These are phyloP conservation scores for Silene coronaria DNA, from an alignment of 179 eudicot genomes.

Conservation along the genomic window DNA sequence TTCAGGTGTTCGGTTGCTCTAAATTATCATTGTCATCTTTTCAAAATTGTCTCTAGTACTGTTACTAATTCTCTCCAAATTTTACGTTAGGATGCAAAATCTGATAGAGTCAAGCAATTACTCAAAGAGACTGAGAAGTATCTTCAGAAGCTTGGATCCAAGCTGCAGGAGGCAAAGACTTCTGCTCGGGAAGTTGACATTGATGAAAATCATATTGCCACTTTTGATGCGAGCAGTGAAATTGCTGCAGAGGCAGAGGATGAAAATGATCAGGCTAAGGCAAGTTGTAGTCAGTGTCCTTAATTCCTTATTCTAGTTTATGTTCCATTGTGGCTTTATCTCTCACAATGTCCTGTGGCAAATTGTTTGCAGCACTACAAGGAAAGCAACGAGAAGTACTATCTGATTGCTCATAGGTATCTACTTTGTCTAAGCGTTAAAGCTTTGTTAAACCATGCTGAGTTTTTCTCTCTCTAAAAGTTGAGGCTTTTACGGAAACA, in stretches of 20 bases:
- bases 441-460: not conserved
- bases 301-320: not conserved
- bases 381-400: slow-evolving; percentile 99
- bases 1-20: slow-evolving; percentile 51
- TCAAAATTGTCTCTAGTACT: not conserved
- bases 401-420: slow-evolving; percentile 96
- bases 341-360: slow-evolving; percentile 15
- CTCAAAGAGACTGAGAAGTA: slow-evolving; percentile 95
- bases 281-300: slow-evolving; percentile 17
- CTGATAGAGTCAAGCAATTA: slow-evolving; percentile 87
- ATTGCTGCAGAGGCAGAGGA: slow-evolving; percentile 61
- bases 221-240: slow-evolving; percentile 46
- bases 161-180: slow-evolving; percentile 73
- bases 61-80: not conserved
- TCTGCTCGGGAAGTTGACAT: slow-evolving; percentile 47
- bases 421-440: not conserved
- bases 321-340: not conserved
- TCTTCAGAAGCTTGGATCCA: slow-evolving; percentile 87
- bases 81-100: slow-evolving; percentile 75
- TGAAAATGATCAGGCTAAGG: slow-evolving; percentile 95
- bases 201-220: slow-evolving; percentile 48
- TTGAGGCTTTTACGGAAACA: not conserved
- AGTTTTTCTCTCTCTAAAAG: not conserved
- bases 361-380: slow-evolving; percentile 73
- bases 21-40: not conserved